Evolutionary conservation across 352 stramenopile species (phyloP).

Genomic region (Globisporangium echinulatum): DNA sequence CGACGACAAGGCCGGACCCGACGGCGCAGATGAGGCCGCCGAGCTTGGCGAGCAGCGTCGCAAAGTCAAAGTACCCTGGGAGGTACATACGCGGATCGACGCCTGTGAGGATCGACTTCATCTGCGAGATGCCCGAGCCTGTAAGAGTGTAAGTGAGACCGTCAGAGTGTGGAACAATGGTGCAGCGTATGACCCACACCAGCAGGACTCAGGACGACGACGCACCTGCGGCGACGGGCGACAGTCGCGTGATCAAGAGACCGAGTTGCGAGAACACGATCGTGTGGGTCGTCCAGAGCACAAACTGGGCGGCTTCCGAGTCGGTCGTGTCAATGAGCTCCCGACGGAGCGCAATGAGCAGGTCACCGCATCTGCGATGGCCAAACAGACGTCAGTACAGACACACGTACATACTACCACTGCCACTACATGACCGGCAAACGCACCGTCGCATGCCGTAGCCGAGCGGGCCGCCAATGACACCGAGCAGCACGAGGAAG

Average conservation of each 20-base stretch:
- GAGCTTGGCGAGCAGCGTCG: constrained; percentile 84
- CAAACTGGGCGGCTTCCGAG: constrained; percentile 29
- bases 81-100: constrained; percentile 78
- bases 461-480: constrained; percentile 73
- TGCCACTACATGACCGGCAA: background rate
- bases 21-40: constrained; percentile 93
- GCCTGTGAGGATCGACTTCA: constrained; percentile 86
- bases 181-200: background rate
- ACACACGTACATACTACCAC: background rate
- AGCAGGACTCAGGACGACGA: background rate
- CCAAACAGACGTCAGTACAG: background rate
- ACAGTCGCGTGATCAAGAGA: constrained; percentile 63
- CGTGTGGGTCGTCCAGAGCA: constrained; percentile 63
- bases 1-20: constrained; percentile 92
- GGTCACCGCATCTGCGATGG: constrained; percentile 21
- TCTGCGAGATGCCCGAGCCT: constrained; percentile 81
- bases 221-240: constrained; percentile 52
- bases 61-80: constrained; percentile 76
- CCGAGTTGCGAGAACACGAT: constrained; percentile 59
- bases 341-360: constrained; percentile 35
- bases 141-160: no score
- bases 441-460: constrained; percentile 49
- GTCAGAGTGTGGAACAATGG: background rate
- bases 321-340: constrained; percentile 33
- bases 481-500: constrained; percentile 74